These are phyloP conservation scores for Lanmaoa pseudosensibilis DNA, from an alignment of 768 basidiomycete species.

Conservation along the genomic window DNA sequence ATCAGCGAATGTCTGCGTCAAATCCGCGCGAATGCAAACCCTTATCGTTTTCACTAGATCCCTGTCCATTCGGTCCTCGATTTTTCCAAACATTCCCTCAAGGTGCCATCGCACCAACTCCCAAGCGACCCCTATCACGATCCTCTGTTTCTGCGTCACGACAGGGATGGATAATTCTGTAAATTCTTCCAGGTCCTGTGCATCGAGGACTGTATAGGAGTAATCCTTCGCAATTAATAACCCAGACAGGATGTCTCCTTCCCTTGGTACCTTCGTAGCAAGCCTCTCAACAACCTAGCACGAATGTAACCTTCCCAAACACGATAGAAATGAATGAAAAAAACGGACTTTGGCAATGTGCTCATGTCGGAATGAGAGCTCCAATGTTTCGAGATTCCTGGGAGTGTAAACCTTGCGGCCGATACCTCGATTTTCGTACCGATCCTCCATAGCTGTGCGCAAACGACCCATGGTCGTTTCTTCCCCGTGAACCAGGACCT, in stretches of 20 bases:
- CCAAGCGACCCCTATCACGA: conserved; percentile 84
- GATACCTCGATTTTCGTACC: conserved; percentile 82
- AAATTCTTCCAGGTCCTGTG: conserved; percentile 84
- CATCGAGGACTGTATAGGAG: conserved; percentile 91
- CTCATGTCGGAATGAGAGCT: conserved; percentile 84
- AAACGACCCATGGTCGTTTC: conserved; percentile 88
- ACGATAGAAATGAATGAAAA: neutral
- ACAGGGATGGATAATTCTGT: conserved; percentile 82
- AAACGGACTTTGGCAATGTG: conserved; percentile 79
- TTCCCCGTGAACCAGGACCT: conserved; percentile 95
- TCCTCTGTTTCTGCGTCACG: conserved; percentile 80
- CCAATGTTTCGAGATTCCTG: conserved; percentile 82
- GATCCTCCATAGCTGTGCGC: conserved; percentile 75
- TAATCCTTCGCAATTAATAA: conserved; percentile 89
- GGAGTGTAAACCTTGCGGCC: conserved; percentile 95
- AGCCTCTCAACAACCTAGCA: conserved; percentile 83
- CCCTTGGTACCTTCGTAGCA: conserved; percentile 68
- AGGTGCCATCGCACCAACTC: conserved; percentile 93
- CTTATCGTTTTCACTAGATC: conserved; percentile 63
- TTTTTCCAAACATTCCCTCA: conserved; percentile 88
- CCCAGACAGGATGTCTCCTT: conserved; percentile 75
- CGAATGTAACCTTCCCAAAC: neutral
- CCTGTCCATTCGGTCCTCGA: conserved; percentile 67
- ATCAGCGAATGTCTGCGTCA: neutral
- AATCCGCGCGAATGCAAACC: conserved; percentile 41